Base-by-base conservation (phyloP, 1,284 basidiomycete genomes). In the Ceratobasidium sp. region DNA sequence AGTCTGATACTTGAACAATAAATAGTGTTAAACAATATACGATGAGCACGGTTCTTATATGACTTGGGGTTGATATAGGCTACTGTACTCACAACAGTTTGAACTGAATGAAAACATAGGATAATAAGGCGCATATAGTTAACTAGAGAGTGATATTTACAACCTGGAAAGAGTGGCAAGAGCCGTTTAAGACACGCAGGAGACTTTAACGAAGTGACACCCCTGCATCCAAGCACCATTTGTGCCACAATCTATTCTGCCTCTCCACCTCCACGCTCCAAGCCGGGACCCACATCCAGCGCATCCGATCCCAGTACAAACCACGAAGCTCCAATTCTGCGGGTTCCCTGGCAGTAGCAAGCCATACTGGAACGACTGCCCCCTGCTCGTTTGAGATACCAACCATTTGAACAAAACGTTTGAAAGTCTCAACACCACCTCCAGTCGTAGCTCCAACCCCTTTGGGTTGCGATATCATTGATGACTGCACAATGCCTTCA, bases 241-340 rank as follows among this genome's bases (percentile, higher is more conserved):
- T 75, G 33, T 76, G 61, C 79, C 79, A 80, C 46, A 80, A 60
- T 53, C 51, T 67, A 18, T 68, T 63, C 40, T 78, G 67, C 64
- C 73, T 56, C 15, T 63, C 61, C 20, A 55, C 61, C 28, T 78
- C 72, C 44, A 72, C 40, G 55, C 73, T 77, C 79, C 79, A 80
- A 49, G 71, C 49, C 9, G 77, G 63, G 40, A 67, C 66, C 79
- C 79, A 80, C 64, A 71, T 69, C 67, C 72, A 77, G n/a, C 69
- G 68, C 68, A 64, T 76, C n/a, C 77, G 49, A 66, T 80, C 79
- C 79, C 79, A 80, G 40, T 69, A 80, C 39, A 71, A 55, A 40
- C 79, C 79, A 18, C 73, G 71, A n/a, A 69, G 39, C 5, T 77
- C 71, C 28, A 61, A 66, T 58, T 58, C 23, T 5, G 66, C 66